A percentile compares a stretch with the other conserved stretches of the same genome.
phyloP scores from a whole-genome alignment of 2,329 filamentous ascomycete species.

The Beauveria scarabaeidicola region DNA sequence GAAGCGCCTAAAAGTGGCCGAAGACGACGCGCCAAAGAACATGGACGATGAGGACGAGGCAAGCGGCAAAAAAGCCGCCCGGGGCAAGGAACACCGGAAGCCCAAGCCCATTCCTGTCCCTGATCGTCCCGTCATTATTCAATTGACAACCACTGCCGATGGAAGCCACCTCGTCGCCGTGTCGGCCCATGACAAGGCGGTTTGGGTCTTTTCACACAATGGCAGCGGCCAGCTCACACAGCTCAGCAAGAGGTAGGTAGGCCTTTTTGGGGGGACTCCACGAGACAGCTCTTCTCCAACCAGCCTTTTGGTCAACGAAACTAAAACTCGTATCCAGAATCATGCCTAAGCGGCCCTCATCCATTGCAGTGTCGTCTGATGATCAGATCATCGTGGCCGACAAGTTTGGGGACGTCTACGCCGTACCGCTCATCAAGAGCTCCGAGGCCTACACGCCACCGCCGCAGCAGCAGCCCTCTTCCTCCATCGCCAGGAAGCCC shows the following conservation, averaged over 20 bases:
- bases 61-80: conserved; percentile 16
- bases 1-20: conserved; percentile 27
- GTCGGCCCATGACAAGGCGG: conserved; percentile 83
- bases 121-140: conserved; percentile 58
- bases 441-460: conserved; percentile 13
- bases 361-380: conserved; percentile 61
- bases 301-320: too few relatives aligned
- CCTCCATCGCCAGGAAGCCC: conserved; percentile 12
- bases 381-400: conserved; percentile 74
- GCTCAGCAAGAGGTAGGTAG: conserved; percentile 72
- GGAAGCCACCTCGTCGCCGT: conserved; percentile 65
- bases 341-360: conserved; percentile 86
- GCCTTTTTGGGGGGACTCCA: not conserved
- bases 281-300: too few relatives aligned
- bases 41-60: conserved; percentile 13
- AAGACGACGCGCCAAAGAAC: conserved; percentile 13
- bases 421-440: conserved; percentile 59
- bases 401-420: conserved; percentile 96
- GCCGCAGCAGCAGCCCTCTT: conserved; percentile 11
- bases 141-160: conserved; percentile 55
- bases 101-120: conserved; percentile 25
- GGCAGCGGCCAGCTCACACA: conserved; percentile 52
- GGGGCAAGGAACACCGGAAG: conserved; percentile 22
- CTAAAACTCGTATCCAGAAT: conserved; percentile 36
- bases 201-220: conserved; percentile 71